Evolutionary conservation across 1,139 yeast genomes (phyloP).

Genomic region (Debaryomycetaceae sp.): DNA sequence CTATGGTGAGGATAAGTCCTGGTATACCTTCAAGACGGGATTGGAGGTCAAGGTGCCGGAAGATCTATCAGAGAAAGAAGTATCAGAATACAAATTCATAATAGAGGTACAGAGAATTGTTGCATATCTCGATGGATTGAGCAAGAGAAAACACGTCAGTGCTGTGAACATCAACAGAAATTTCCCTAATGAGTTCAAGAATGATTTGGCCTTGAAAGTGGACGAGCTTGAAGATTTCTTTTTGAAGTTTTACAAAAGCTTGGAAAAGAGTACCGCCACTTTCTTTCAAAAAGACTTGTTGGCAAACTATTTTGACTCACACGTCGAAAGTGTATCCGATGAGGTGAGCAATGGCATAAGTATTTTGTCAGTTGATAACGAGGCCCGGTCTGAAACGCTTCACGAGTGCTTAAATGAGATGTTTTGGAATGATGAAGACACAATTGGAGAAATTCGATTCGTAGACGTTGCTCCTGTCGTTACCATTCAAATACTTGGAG

Average conservation of each 20-base stretch:
- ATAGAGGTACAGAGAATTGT: constrained; percentile 21
- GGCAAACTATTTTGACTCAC: constrained; percentile 16
- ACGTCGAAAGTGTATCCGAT: constrained; percentile 24
- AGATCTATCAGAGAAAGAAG: constrained; percentile 2
- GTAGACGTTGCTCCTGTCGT: constrained; percentile 27
- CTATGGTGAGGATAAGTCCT: constrained; percentile 13
- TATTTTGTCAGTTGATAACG: constrained; percentile 35
- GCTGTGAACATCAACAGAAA: constrained; percentile 15
- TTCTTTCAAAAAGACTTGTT: constrained; percentile 10
- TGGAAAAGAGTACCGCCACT: constrained; percentile 12
- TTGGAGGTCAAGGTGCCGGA: constrained; percentile 7
- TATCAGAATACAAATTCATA: constrained; percentile 9
- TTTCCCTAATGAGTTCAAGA: constrained; percentile 22
- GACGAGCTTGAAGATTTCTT: constrained; percentile 33
- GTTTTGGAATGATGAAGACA: constrained; percentile 35
- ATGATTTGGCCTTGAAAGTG: constrained; percentile 16
- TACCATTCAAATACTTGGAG: constrained; percentile 31
- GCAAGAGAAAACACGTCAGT: constrained; percentile 22
- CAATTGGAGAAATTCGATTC: constrained; percentile 28
- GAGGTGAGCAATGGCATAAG: constrained; percentile 24
- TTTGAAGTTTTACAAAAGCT: constrained; percentile 19
- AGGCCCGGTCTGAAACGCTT: constrained; percentile 22
- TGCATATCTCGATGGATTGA: constrained; percentile 16
- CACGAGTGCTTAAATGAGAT: constrained; percentile 32
- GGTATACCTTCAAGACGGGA: constrained; percentile 12